Base-by-base conservation (phyloP, 1,284 basidiomycete species). In the Neolentinus lepideus region DNA sequence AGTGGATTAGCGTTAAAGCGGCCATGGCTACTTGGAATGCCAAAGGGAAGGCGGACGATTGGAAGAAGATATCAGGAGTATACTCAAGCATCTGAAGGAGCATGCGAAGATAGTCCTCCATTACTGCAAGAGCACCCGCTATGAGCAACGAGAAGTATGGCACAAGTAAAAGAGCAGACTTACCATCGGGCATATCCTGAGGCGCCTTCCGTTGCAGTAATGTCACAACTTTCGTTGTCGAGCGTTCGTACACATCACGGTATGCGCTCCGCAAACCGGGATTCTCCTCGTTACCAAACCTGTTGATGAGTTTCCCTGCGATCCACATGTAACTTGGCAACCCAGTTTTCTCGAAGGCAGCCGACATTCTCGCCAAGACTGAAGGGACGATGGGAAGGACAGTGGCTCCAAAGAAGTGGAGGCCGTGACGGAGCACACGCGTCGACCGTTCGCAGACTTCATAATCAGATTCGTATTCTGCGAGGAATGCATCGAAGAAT, bases 321-420 rank as follows among this genome's bases (percentile, higher is more conserved):
- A 99, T 94, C 97, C 97, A 99, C 12, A 98, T 71, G 70, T 94
- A 98, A 61, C 91, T 89, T 0, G 95, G 83, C 64, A 87, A 87
- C 0, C 91, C 92, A 0, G 92, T 92, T 16, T 77, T 71, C 61
- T 93, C 89, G 64, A 98, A 99, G 12, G 81, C 80, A 3, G 78
- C 64, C 1, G 87, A 79, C 84, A 98, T 87, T 52, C 92, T 79
- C 16, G 80, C 77, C 50, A 98, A 68, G 0, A 96, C 75, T 0
- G 84, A 75, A 21, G 91, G 80, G 9, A 91, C 76, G 45, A 95
- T 76, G 2, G 85, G 75, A 53, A 88, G 75, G 1, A 87, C 83
- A 0, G 84, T 71, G 38, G 76, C 67, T 11, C 85, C 86, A 69
- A 97, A 99, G 64, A 99, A 84, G 38, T 79, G 80, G 31, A 98